Evolutionary conservation across 495 filamentous ascomycete species (phyloP).

Genomic region (Sordaria brevicollis): DNA sequence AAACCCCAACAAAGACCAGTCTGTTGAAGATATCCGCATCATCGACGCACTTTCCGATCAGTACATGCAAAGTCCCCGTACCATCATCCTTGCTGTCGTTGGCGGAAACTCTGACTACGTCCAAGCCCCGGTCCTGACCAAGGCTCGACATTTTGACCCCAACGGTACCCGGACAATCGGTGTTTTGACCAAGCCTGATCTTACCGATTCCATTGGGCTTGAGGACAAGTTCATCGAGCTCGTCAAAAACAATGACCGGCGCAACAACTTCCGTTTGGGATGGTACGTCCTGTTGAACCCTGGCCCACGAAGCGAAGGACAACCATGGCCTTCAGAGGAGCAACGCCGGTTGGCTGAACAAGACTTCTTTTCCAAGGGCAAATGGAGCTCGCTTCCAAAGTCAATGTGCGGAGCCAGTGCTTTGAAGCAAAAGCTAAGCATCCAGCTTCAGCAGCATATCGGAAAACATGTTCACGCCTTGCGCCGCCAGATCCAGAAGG

Average conservation of each 20-base stretch:
- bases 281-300: constrained; percentile 56
- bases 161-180: constrained; percentile 38
- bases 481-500: constrained; percentile 25
- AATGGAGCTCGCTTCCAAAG: constrained; percentile 29
- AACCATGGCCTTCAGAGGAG: constrained; percentile 21
- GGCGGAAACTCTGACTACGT: constrained; percentile 42
- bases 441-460: constrained; percentile 29
- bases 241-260: constrained; percentile 44
- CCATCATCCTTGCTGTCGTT: constrained; percentile 43
- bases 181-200: constrained; percentile 44
- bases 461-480: constrained; percentile 24
- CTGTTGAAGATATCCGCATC: constrained; percentile 32
- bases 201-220: constrained; percentile 29
- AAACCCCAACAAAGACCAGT: constrained; percentile 37
- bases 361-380: constrained; percentile 27
- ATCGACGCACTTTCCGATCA: constrained; percentile 35
- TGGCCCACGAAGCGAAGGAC: constrained; percentile 27
- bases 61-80: constrained; percentile 42
- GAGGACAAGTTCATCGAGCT: constrained; percentile 44
- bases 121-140: constrained; percentile 36
- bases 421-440: constrained; percentile 26
- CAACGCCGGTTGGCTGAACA: constrained; percentile 19
- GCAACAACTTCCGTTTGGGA: constrained; percentile 44
- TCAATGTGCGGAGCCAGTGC: constrained; percentile 24
- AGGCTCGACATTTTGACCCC: constrained; percentile 34